Percentiles rank a stretch among this genome's conserved stretches.
These are phyloP conservation scores for Harringtonia aguacate DNA, from an alignment of 2,329 filamentous ascomycete species.

Conservation along the genomic window DNA sequence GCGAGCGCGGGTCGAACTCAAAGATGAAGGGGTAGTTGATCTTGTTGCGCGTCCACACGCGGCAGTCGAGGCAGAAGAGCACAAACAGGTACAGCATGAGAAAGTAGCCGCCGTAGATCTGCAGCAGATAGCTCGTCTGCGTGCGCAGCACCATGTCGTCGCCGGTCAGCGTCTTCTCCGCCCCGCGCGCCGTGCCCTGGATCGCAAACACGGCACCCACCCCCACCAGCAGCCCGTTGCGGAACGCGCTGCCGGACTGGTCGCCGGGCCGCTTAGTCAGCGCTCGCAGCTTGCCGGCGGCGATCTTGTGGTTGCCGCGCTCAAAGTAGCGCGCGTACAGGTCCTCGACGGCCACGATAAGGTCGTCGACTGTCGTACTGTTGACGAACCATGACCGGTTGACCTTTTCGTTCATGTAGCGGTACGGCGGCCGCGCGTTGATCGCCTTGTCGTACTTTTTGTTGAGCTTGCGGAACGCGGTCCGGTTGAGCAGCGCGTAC, in stretches of 20 bases:
- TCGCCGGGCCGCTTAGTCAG: conserved; percentile 49
- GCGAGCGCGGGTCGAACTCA: conserved; percentile 81
- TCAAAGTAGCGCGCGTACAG: conserved; percentile 94
- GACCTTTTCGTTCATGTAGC: conserved; percentile 87
- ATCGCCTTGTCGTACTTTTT: conserved; percentile 97
- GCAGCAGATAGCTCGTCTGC: conserved; percentile 60
- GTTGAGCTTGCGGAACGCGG: conserved; percentile 92
- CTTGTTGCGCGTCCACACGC: conserved; percentile 70
- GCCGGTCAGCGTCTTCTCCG: conserved; percentile 35
- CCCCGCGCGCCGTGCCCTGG: conserved; percentile 53
- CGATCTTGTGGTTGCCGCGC: conserved; percentile 83
- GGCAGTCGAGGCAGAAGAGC: conserved; percentile 78
- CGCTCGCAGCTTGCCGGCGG: conserved; percentile 74
- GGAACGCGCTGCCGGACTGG: conserved; percentile 46
- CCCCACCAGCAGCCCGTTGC: conserved; percentile 56
- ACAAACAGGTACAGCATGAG: conserved; percentile 69
- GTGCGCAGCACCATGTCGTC: conserved; percentile 34
- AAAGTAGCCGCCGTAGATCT: conserved; percentile 91
- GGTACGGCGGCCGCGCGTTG: conserved; percentile 62
- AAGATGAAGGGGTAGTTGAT: conserved; percentile 98
- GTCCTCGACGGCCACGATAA: conserved; percentile 76
- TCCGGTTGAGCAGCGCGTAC: conserved; percentile 81
- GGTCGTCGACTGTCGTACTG: conserved; percentile 70
- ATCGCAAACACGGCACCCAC: conserved; percentile 54
- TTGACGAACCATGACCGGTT: conserved; percentile 86